These are phyloP conservation scores for Pythium aquatile DNA, from an alignment of 352 stramenopile genomes.

Conservation along the genomic window DNA sequence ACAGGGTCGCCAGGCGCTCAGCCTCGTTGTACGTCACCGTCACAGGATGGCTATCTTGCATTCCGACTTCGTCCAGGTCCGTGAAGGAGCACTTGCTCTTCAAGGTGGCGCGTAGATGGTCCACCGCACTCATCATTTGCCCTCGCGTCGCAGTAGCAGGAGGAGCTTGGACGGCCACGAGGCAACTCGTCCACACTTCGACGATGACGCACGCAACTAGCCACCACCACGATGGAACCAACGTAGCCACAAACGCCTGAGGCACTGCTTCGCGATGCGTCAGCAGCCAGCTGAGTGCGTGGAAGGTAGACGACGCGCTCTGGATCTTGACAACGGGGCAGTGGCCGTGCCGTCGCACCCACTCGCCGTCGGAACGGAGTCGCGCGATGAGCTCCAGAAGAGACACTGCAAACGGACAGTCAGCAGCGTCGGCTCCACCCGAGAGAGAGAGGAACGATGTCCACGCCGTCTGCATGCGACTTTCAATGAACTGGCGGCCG, in stretches of 20 bases:
- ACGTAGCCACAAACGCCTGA: neutral
- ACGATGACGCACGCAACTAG: constrained; percentile 8
- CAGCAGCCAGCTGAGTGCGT: constrained; percentile 13
- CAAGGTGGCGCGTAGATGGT: neutral
- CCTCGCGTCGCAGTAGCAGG: neutral
- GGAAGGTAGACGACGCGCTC: constrained; percentile 9
- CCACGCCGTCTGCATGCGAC: neutral
- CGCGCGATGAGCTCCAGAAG: constrained; percentile 1
- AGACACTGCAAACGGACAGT: neutral
- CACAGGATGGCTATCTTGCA: too few species aligned
- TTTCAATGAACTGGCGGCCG: neutral
- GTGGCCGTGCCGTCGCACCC: neutral
- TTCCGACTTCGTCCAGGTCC: too few species aligned
- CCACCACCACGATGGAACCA: constrained; percentile 22
- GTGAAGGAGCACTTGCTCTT: constrained; percentile 1
- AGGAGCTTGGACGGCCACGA: neutral
- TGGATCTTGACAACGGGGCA: neutral
- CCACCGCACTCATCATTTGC: neutral
- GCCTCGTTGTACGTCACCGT: neutral
- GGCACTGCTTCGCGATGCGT: constrained; percentile 4
- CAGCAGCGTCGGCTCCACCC: too few species aligned
- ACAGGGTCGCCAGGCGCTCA: neutral
- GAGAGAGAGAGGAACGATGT: neutral
- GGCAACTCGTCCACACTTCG: constrained; percentile 16
- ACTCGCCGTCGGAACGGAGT: neutral